These are phyloP conservation scores for Cyanodermella asteris DNA, from an alignment of 2,329 filamentous ascomycete genomes.

Conservation along the genomic window DNA sequence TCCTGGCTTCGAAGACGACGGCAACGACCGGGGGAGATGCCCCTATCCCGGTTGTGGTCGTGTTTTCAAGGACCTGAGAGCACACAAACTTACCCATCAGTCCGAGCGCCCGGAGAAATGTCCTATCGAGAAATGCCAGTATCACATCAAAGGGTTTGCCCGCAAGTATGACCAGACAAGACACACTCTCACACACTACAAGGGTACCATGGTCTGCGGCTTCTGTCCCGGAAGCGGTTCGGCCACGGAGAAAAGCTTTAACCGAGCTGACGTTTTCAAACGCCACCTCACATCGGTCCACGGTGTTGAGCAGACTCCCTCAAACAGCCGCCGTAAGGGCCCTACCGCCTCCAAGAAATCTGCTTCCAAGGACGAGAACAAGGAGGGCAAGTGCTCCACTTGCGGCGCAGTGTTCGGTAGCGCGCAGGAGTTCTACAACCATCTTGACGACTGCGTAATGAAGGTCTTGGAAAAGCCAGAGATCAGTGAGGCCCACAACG, in stretches of 20 bases:
- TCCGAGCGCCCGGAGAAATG: slow-evolving; percentile 84
- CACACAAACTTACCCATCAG: slow-evolving; percentile 87
- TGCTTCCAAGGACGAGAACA: slow-evolving; percentile 49
- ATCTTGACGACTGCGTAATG: slow-evolving; percentile 53
- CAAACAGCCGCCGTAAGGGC: slow-evolving; percentile 68
- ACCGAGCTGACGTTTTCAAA: slow-evolving; percentile 90
- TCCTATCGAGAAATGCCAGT: slow-evolving; percentile 78
- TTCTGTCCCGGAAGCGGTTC: slow-evolving; percentile 83
- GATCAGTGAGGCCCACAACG: slow-evolving; percentile 34
- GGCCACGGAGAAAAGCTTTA: slow-evolving; percentile 82
- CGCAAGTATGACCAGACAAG: slow-evolving; percentile 94
- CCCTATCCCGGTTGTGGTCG: slow-evolving; percentile 67
- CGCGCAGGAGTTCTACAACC: slow-evolving; percentile 93
- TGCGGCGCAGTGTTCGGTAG: slow-evolving; percentile 67
- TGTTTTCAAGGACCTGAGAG: slow-evolving; percentile 76
- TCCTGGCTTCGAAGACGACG: slow-evolving; percentile 40
- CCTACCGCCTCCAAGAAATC: slow-evolving; percentile 37
- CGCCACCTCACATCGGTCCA: slow-evolving; percentile 77
- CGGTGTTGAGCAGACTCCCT: slow-evolving; percentile 77
- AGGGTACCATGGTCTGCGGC: slow-evolving; percentile 89
- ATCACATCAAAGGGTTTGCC: slow-evolving; percentile 79
- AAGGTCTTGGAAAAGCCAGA: slow-evolving; percentile 39
- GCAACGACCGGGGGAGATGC: slow-evolving; percentile 45
- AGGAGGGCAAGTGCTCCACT: slow-evolving; percentile 76
- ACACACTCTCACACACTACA: slow-evolving; percentile 87